Evolutionary conservation across 495 filamentous ascomycete genomes (phyloP), one percentile per base, ranked within the genome.

Genomic region (Talaromyces liani): DNA sequence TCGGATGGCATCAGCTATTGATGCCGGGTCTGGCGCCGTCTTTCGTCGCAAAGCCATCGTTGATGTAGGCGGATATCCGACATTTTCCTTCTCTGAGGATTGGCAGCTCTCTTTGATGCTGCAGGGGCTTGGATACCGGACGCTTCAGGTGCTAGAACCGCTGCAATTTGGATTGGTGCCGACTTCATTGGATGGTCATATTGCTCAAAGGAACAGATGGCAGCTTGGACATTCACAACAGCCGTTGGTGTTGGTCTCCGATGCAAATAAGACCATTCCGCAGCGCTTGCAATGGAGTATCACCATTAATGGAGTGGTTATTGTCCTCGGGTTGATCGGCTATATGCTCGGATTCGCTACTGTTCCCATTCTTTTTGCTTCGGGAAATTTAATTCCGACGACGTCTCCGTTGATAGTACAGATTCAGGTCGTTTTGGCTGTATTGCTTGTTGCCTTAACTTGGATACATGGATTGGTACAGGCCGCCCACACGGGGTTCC

Each of bases 81-180:
- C 73, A 0, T 77, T 72, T 22, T 80, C 78, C 8, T 74, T 83
- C 47, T 76, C 76, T 5, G 83, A 85, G 64, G 83, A 85, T 60
- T 75, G 77, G 63, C 74, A 74, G 63, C 75, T 78, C 2, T 84
- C 82, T 0, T 68, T 77, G 14, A 68, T 80, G 0, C 64, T 84
- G 33, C 70, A 78, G 16, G 77, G 77, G 0, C 62, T 67, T 9
- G 82, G 79, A 0, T 76, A 78, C 66, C 70, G 71, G 22, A 80
- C 73, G 6, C 71, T 79, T 6, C 80, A 78, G 58, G 70, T 82
- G 2, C 76, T 79, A 29, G 82, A 84, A 57, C 67, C 72, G 14
- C 62, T 85, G 14, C 83, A 85, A 65, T 82, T 72, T 22, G 83
- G 83, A 0, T 73, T 76, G 0, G 80, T 82, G n/a, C 82, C 82